Conservation (phyloP, 2,329 filamentous ascomycete genomes). For the Colletotrichum destructivum region DNA sequence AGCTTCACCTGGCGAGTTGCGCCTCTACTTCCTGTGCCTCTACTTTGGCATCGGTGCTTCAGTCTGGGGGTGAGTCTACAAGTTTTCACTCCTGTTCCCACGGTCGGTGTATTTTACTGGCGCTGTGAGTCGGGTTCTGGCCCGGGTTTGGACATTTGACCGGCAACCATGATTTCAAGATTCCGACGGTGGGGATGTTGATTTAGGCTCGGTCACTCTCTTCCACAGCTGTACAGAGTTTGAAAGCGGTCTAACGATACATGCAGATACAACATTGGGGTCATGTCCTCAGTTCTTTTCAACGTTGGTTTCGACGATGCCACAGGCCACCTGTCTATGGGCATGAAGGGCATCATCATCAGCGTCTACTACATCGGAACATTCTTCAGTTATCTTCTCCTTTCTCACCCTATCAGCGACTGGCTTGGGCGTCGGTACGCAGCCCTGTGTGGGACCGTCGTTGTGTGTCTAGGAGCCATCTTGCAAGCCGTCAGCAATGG, state of each 20-base stretch:
- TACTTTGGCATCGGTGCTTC: constrained; percentile 71
- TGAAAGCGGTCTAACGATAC: neutral
- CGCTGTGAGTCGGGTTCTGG: neutral
- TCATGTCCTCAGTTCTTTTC: constrained; percentile 70
- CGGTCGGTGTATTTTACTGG: neutral
- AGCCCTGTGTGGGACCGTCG: constrained; percentile 62
- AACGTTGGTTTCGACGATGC: constrained; percentile 67
- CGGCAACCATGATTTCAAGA: neutral
- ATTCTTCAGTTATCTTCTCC: constrained; percentile 67
- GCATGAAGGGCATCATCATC: constrained; percentile 67
- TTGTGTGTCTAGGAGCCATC: constrained; percentile 64
- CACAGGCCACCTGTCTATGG: constrained; percentile 55
- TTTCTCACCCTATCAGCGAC: constrained; percentile 68
- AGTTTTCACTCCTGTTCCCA: neutral
- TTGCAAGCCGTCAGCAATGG: constrained; percentile 63
- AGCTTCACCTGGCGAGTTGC: constrained; percentile 48
- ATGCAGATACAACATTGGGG: constrained; percentile 69
- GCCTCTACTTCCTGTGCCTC: constrained; percentile 63
- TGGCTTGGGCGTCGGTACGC: constrained; percentile 66
- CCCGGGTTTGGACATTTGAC: neutral
- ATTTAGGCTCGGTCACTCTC: too few relatives aligned
- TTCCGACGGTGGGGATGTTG: too few relatives aligned
- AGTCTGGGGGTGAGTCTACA: constrained; percentile 65
- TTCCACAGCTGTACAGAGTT: too few relatives aligned
- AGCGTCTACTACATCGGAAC: constrained; percentile 72